Evolutionary conservation across 345 rosid species (phyloP).

Genomic region (Gossypium arboreum): DNA sequence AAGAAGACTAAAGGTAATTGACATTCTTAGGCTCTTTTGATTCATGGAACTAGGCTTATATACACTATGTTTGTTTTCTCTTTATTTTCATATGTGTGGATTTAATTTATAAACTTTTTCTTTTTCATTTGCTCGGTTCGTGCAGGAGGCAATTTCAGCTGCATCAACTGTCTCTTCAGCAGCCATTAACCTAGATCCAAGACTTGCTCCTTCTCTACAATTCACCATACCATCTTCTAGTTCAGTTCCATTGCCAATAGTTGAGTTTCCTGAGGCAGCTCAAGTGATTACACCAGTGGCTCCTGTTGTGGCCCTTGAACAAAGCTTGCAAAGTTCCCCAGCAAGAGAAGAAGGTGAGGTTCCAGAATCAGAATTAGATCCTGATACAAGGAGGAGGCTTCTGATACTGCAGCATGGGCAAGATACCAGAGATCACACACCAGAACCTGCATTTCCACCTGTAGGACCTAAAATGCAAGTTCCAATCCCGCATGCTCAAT

Average conservation of each 20-base stretch:
- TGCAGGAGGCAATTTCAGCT: conserved; percentile 75
- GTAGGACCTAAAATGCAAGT: conserved; percentile 58
- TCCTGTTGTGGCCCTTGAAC: conserved; percentile 52
- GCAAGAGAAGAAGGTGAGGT: conserved; percentile 99
- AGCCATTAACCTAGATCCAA: conserved; percentile 54
- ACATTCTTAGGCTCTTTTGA: conserved; percentile 11
- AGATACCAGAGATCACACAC: conserved; percentile 69
- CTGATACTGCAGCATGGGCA: conserved; percentile 98
- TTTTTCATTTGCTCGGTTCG: conserved; percentile 15
- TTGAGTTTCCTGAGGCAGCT: conserved; percentile 57
- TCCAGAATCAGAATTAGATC: conserved; percentile 97
- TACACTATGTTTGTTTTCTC: neutral
- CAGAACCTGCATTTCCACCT: conserved; percentile 67
- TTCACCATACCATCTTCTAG: conserved; percentile 57
- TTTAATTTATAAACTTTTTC: neutral
- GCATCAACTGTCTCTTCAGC: conserved; percentile 54
- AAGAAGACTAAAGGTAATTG: conserved; percentile 71
- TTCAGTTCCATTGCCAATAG: conserved; percentile 38
- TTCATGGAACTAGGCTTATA: neutral
- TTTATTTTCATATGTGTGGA: too few species aligned
- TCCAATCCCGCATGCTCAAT: conserved; percentile 54
- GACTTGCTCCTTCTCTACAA: conserved; percentile 52
- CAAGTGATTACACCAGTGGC: conserved; percentile 52
- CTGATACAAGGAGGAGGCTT: conserved; percentile 92
- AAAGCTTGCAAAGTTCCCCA: conserved; percentile 81